Evolutionary conservation across 768 basidiomycete species (phyloP).

Genomic region (Vishniacozyma victoriae): DNA sequence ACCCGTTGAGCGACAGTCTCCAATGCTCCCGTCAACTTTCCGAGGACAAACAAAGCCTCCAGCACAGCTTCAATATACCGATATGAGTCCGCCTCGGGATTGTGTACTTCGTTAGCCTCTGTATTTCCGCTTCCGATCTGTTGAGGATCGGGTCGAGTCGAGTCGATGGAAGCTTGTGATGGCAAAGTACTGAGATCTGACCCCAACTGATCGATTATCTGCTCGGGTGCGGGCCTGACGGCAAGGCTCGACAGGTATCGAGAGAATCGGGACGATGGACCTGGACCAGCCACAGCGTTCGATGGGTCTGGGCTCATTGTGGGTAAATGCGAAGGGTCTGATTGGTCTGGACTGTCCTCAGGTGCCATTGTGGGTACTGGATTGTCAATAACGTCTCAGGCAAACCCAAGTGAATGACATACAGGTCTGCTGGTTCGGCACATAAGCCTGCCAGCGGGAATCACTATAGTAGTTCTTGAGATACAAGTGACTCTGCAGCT

Average conservation of each 20-base stretch:
- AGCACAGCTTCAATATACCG: conserved; percentile 84
- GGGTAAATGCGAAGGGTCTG: conserved; percentile 1
- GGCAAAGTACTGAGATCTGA: too few relatives aligned
- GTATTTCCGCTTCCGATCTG: not conserved
- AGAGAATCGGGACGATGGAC: conserved; percentile 41
- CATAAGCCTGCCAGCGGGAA: conserved; percentile 78
- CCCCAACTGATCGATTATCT: not conserved
- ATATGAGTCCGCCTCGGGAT: conserved; percentile 90
- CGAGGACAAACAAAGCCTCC: conserved; percentile 86
- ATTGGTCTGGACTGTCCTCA: conserved; percentile 19
- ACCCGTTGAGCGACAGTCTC: conserved; percentile 79
- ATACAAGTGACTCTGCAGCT: conserved; percentile 94
- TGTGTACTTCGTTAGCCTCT: conserved; percentile 40
- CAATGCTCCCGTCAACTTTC: conserved; percentile 74
- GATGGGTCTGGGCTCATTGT: conserved; percentile 6
- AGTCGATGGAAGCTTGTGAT: too few relatives aligned
- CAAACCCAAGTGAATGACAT: conserved; percentile 43
- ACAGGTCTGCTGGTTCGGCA: conserved; percentile 71
- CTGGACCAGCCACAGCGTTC: conserved; percentile 5
- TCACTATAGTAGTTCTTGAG: conserved; percentile 96
- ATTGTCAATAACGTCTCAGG: not conserved
- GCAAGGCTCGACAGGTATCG: conserved; percentile 45
- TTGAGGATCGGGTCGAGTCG: too few relatives aligned
- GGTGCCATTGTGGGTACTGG: conserved; percentile 36
- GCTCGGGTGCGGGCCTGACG: conserved; percentile 28